Evolutionary conservation across 495 filamentous ascomycete species (phyloP).

Genomic region (Pseudevernia furfuracea): DNA sequence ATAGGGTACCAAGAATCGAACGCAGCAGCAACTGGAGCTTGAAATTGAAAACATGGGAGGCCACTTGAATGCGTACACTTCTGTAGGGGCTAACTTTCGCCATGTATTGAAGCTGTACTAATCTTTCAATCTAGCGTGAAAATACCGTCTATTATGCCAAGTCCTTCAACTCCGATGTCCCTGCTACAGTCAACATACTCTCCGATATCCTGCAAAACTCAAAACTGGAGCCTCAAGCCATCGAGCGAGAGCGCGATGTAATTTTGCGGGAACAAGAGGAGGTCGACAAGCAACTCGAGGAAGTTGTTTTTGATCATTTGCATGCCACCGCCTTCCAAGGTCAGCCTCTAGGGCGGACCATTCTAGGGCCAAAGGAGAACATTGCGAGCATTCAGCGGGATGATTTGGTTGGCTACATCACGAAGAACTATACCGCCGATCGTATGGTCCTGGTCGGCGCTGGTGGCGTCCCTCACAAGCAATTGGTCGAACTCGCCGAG

Average conservation of each 20-base stretch:
- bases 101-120: constrained; percentile 10
- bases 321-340: constrained; percentile 96
- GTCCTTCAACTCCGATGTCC: constrained; percentile 94
- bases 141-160: constrained; percentile 99
- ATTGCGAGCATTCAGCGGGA: constrained; percentile 88
- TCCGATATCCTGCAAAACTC: constrained; percentile 99
- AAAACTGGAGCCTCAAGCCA: constrained; percentile 83
- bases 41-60: constrained; percentile 99
- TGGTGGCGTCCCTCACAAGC: constrained; percentile 85
- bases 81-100: constrained; percentile 54
- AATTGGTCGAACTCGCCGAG: constrained; percentile 92
- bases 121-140: constrained; percentile 58
- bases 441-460: constrained; percentile 98
- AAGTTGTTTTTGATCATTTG: constrained; percentile 98
- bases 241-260: constrained; percentile 95
- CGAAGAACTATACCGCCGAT: constrained; percentile 97
- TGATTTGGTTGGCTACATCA: constrained; percentile 92
- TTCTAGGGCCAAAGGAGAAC: constrained; percentile 95
- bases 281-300: constrained; percentile 98
- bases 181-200: constrained; percentile 92
- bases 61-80: constrained; percentile 98
- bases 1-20: constrained; percentile 83
- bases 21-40: constrained; percentile 92
- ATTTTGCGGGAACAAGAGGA: constrained; percentile 98
- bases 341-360: constrained; percentile 94